Percentiles rank a stretch among this genome's conserved stretches.
Evolutionary conservation across 257 asterid genomes (phyloP).

Genomic region (Solanum chmielewskii): DNA sequence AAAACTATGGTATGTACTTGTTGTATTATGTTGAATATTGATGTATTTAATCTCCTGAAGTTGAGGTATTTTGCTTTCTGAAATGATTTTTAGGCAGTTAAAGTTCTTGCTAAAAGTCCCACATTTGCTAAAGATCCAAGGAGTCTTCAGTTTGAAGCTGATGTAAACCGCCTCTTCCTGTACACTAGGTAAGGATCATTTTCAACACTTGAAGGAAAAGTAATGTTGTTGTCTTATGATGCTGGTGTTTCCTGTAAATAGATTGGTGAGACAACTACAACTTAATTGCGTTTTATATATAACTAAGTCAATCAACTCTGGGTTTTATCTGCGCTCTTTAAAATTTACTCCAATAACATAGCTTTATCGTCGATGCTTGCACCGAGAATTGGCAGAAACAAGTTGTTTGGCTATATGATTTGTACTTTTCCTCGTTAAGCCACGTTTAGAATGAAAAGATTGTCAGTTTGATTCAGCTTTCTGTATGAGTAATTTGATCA

Average conservation of each 20-base stretch:
- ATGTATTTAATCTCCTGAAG: neutral
- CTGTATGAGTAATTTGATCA: neutral
- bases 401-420: neutral
- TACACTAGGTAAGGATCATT: slow-evolving; percentile 50
- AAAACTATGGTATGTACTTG: neutral
- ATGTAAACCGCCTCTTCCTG: slow-evolving; percentile 71
- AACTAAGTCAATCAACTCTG: neutral
- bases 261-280: neutral
- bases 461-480: neutral
- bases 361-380: neutral
- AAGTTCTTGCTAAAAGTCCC: slow-evolving; percentile 85
- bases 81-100: slow-evolving; percentile 48
- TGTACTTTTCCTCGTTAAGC: neutral
- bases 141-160: slow-evolving; percentile 75
- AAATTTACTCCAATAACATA: neutral
- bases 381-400: neutral
- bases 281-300: neutral
- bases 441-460: neutral
- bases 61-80: neutral
- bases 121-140: slow-evolving; percentile 64
- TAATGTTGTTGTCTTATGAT: neutral
- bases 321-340: neutral
- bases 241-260: neutral
- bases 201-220: neutral
- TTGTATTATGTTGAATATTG: neutral